Conservation (phyloP, 768 basidiomycete genomes). For the Boletellus emodensis region DNA sequence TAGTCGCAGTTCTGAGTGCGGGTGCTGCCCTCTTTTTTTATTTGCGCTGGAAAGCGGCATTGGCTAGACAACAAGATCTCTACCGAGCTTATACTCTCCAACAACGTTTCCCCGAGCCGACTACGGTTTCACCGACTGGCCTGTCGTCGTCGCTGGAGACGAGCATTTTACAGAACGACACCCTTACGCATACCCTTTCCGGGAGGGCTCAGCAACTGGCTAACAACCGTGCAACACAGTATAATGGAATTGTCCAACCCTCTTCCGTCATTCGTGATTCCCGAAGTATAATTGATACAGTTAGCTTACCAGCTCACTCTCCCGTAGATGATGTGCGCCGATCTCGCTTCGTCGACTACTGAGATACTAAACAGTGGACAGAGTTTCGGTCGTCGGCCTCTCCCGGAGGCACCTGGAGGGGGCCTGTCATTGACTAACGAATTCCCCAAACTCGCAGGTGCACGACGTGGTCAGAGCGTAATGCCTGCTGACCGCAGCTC, state of each 20-base stretch:
- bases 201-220: slow-evolving; percentile 7
- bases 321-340: slow-evolving; percentile 18
- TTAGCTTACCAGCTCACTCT: background rate
- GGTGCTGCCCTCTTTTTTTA: slow-evolving; percentile 25
- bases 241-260: background rate
- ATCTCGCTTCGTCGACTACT: background rate
- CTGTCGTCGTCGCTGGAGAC: slow-evolving; percentile 22
- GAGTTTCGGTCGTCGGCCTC: slow-evolving; percentile 16
- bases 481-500: slow-evolving; percentile 11
- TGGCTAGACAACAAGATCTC: slow-evolving; percentile 11
- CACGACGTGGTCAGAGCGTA: slow-evolving; percentile 2
- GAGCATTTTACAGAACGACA: slow-evolving; percentile 9
- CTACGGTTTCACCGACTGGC: slow-evolving; percentile 3
- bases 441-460: slow-evolving; percentile 9
- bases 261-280: slow-evolving; percentile 11
- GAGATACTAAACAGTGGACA: background rate
- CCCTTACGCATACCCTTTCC: background rate
- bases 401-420: slow-evolving; percentile 22
- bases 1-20: slow-evolving; percentile 9
- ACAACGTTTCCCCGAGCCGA: background rate
- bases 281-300: slow-evolving; percentile 4
- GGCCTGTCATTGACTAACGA: slow-evolving; percentile 13
- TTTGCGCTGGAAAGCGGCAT: slow-evolving; percentile 26
- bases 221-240: background rate
- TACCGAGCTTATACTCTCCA: slow-evolving; percentile 12